A percentile compares a stretch with the other conserved stretches of the same genome.
Evolutionary conservation across 164 flowering plant species (phyloP).

Genomic region (Stephania yunnanensis): DNA sequence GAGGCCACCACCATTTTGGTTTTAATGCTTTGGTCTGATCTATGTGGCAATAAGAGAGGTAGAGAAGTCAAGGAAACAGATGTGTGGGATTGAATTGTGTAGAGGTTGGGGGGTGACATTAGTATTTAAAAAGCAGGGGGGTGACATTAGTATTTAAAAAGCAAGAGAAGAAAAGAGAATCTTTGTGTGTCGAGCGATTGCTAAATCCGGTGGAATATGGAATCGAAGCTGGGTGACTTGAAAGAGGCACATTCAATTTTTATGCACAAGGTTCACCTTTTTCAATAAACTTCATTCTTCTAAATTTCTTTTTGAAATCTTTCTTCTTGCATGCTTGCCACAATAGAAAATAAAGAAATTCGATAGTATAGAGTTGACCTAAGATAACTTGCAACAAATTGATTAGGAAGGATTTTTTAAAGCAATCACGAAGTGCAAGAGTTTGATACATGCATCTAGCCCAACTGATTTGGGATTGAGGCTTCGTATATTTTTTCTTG

Average conservation of each 20-base stretch:
- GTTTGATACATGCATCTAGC: no score
- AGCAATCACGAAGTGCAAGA: no score
- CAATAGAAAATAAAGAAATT: no score
- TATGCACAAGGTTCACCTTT: background rate
- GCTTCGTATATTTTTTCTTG: no score
- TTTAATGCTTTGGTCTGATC: background rate
- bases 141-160: background rate
- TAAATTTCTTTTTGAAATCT: no score
- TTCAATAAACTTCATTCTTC: no score
- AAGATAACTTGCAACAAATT: no score
- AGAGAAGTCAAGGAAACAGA: constrained; percentile 1
- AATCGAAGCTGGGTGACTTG: constrained; percentile 7
- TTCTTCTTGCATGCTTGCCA: no score
- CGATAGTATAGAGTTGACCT: no score
- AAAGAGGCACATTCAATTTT: background rate
- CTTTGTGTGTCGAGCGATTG: background rate
- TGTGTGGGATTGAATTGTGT: background rate
- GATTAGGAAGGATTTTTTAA: no score
- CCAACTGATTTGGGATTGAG: no score
- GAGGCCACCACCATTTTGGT: constrained; percentile 20
- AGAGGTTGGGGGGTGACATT: background rate
- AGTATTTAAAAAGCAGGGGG: background rate
- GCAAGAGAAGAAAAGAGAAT: background rate
- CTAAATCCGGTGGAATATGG: constrained; percentile 11
- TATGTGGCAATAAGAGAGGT: background rate